These are phyloP conservation scores for Mangifera indica DNA, from an alignment of 345 rosid species.

Conservation along the genomic window DNA sequence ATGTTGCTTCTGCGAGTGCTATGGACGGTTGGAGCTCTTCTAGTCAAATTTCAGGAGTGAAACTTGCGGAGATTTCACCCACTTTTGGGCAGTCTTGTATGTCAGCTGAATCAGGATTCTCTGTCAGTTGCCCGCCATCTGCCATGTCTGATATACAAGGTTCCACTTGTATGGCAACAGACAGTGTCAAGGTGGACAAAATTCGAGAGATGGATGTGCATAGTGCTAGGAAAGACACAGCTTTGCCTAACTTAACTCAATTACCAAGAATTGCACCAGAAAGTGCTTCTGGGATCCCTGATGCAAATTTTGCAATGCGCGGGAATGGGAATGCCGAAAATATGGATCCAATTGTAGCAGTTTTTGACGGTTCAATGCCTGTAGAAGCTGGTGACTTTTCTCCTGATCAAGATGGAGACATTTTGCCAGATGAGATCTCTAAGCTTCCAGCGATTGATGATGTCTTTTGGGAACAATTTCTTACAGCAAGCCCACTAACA, in stretches of 20 bases:
- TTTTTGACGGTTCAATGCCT: conserved; percentile 33
- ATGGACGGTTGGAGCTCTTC: conserved; percentile 37
- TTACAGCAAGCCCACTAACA: conserved; percentile 41
- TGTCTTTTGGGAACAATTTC: conserved; percentile 70
- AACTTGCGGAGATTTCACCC: conserved; percentile 44
- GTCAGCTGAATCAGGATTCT: conserved; percentile 31
- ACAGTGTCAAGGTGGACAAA: conserved; percentile 20
- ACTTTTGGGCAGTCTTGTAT: conserved; percentile 34
- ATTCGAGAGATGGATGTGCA: conserved; percentile 14
- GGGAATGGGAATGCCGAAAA: conserved; percentile 41
- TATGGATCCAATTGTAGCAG: conserved; percentile 42
- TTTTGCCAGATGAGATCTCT: conserved; percentile 42
- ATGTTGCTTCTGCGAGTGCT: conserved; percentile 36
- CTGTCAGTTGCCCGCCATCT: conserved; percentile 23
- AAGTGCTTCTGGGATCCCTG: conserved; percentile 35
- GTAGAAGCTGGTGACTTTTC: conserved; percentile 40
- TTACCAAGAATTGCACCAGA: conserved; percentile 39
- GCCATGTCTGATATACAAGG: conserved; percentile 33
- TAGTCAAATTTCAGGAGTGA: conserved; percentile 39
- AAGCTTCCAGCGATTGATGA: conserved; percentile 60
- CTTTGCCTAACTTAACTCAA: conserved; percentile 30
- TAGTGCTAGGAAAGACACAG: conserved; percentile 26
- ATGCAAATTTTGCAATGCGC: conserved; percentile 39
- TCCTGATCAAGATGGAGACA: conserved; percentile 42
- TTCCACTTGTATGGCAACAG: conserved; percentile 20